phyloP scores from a whole-genome alignment of 371 early-diverging fungal species.

The Mucor sp. region DNA sequence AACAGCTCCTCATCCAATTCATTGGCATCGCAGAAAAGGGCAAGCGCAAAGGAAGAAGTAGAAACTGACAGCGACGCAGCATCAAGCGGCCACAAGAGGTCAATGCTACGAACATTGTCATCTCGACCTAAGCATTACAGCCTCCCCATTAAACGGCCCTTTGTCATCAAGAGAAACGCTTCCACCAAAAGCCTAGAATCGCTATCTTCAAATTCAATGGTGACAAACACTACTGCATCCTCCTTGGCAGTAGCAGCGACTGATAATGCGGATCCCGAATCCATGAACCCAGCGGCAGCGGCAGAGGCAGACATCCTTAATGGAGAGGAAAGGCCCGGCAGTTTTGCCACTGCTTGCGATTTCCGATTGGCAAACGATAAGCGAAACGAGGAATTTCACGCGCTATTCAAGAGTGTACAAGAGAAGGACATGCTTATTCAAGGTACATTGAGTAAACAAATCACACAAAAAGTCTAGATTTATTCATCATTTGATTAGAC shows the following conservation, averaged over 20 bases:
- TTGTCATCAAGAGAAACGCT: constrained; percentile 8
- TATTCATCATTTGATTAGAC: constrained; percentile 45
- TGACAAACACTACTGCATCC: background rate
- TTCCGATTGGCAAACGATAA: constrained; percentile 43
- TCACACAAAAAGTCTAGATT: background rate
- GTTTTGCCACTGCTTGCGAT: constrained; percentile 34
- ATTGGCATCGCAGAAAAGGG: background rate
- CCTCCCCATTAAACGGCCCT: constrained; percentile 7
- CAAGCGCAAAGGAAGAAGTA: background rate
- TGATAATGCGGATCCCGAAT: background rate
- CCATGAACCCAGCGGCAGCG: constrained; percentile 5
- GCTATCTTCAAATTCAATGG: constrained; percentile 1
- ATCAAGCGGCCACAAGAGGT: background rate
- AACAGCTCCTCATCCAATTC: background rate
- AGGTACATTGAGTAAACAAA: constrained; percentile 27
- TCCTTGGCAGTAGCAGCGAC: background rate
- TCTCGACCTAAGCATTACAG: constrained; percentile 6
- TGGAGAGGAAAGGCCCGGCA: constrained; percentile 21
- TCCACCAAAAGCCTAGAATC: constrained; percentile 2
- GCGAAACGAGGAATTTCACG: constrained; percentile 57
- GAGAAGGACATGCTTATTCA: constrained; percentile 60
- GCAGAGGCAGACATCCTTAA: constrained; percentile 15
- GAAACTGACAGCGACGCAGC: background rate
- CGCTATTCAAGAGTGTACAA: constrained; percentile 59
- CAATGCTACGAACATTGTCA: background rate